A percentile compares a stretch with the other conserved stretches of the same genome.
Conservation (phyloP, 1,139 yeast genomes). For the Zygoascus hellenicus region DNA sequence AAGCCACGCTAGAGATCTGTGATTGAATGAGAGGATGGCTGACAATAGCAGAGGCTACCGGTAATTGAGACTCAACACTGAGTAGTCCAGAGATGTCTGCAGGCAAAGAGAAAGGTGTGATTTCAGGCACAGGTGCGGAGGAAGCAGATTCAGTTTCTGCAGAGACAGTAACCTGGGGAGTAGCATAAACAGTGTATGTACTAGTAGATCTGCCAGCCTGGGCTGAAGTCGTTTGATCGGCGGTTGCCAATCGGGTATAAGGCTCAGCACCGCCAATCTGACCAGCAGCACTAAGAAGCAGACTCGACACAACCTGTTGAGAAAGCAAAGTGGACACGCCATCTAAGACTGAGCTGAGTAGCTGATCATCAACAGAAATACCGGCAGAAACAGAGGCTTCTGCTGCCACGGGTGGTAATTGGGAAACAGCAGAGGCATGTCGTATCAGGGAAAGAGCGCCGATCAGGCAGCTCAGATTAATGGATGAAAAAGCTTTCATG, state of each 20-base stretch:
- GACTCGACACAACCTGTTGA: background rate
- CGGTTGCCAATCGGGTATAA: background rate
- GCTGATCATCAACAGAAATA: background rate
- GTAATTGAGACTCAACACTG: background rate
- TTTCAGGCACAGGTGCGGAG: background rate
- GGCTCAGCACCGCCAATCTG: background rate
- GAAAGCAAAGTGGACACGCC: conserved; percentile 1
- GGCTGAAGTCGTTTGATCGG: background rate
- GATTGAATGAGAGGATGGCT: background rate
- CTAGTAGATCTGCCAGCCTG: conserved; percentile 5
- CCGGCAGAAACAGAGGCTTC: background rate
- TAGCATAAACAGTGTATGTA: conserved; percentile 7
- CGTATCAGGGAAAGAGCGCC: background rate
- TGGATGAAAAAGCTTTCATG: background rate
- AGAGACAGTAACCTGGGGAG: background rate
- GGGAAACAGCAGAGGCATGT: background rate
- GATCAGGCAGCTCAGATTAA: background rate
- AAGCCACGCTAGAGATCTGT: background rate
- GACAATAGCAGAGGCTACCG: conserved; percentile 1
- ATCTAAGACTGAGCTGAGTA: background rate
- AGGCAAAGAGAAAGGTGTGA: no score
- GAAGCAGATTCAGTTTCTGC: background rate
- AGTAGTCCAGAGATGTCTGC: background rate
- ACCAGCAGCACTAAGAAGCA: background rate
- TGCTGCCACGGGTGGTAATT: background rate